phyloP scores from a whole-genome alignment of 2,329 filamentous ascomycete genomes.

The Zasmidium angulare region DNA sequence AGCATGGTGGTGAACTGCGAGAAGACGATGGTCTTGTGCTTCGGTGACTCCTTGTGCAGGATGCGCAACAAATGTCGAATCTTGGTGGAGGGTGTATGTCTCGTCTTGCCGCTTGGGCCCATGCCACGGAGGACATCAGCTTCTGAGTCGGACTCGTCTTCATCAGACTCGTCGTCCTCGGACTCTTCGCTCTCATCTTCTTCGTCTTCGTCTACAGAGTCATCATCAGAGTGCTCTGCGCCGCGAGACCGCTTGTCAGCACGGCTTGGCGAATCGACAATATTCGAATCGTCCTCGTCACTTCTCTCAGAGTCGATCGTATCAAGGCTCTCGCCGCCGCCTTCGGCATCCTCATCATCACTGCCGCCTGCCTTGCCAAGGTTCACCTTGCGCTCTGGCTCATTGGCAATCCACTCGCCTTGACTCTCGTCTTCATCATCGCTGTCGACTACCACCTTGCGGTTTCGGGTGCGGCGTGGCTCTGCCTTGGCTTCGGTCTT shows the following conservation, averaged over 20 bases:
- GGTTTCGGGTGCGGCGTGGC: slow-evolving; percentile 44
- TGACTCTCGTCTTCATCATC: slow-evolving; percentile 61
- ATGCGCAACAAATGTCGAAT: slow-evolving; percentile 83
- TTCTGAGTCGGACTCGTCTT: slow-evolving; percentile 43
- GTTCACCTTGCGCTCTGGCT: slow-evolving; percentile 60
- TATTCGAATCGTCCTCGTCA: slow-evolving; percentile 50
- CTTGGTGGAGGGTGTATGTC: slow-evolving; percentile 77
- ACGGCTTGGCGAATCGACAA: slow-evolving; percentile 39
- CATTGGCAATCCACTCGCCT: slow-evolving; percentile 73
- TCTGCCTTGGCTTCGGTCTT: slow-evolving; percentile 31
- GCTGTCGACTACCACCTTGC: slow-evolving; percentile 62
- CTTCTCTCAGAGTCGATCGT: slow-evolving; percentile 69
- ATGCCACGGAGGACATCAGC: slow-evolving; percentile 22
- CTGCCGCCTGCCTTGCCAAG: slow-evolving; percentile 68
- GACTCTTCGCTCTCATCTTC: slow-evolving; percentile 43
- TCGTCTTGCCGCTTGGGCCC: slow-evolving; percentile 23
- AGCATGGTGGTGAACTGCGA: slow-evolving; percentile 99
- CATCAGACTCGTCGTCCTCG: slow-evolving; percentile 44
- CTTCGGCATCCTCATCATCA: slow-evolving; percentile 86
- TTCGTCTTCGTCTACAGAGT: slow-evolving; percentile 57
- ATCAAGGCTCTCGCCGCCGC: slow-evolving; percentile 75
- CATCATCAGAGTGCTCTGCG: slow-evolving; percentile 38
- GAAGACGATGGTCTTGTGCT: slow-evolving; percentile 98
- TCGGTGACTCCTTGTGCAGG: slow-evolving; percentile 70
- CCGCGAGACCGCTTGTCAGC: slow-evolving; percentile 21